These are phyloP conservation scores for Balakata baccata DNA, from an alignment of 345 rosid genomes.

Conservation along the genomic window DNA sequence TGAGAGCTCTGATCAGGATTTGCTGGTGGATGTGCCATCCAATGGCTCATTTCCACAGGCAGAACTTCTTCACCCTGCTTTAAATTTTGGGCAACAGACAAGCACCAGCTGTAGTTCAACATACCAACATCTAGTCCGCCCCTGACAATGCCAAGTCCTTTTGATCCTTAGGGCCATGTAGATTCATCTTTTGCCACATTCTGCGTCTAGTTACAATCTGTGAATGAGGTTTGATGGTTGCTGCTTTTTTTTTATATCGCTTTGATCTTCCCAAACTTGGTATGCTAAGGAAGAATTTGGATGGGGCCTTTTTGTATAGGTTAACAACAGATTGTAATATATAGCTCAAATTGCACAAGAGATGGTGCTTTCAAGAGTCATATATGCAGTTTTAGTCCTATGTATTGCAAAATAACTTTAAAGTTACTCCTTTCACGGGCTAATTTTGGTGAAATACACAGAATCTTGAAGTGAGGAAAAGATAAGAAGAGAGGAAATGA, in stretches of 20 bases:
- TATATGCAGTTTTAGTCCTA: constrained; percentile 27
- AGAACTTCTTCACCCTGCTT: constrained; percentile 66
- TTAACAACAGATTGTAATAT: constrained; percentile 42
- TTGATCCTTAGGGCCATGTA: constrained; percentile 26
- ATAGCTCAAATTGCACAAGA: constrained; percentile 19
- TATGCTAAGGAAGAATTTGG: constrained; percentile 36
- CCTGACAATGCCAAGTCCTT: constrained; percentile 26
- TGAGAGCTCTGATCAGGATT: constrained; percentile 69
- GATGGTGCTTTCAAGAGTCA: constrained; percentile 28
- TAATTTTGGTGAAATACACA: not conserved
- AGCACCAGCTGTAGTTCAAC: constrained; percentile 61
- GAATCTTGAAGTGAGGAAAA: not conserved
- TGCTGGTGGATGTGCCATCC: constrained; percentile 81
- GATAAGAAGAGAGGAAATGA: not conserved
- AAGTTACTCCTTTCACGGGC: not conserved
- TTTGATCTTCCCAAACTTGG: constrained; percentile 32
- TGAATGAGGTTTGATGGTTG: constrained; percentile 55
- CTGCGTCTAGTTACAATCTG: constrained; percentile 15
- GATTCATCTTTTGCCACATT: constrained; percentile 27
- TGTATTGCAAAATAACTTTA: constrained; percentile 16
- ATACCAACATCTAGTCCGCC: constrained; percentile 36
- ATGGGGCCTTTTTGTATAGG: constrained; percentile 52
- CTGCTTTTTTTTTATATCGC: constrained; percentile 9
- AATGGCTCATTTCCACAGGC: constrained; percentile 85
- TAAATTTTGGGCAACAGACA: constrained; percentile 49